These are phyloP conservation scores for Blastobotrys peoriensis DNA, from an alignment of 805 yeast species.

Conservation along the genomic window DNA sequence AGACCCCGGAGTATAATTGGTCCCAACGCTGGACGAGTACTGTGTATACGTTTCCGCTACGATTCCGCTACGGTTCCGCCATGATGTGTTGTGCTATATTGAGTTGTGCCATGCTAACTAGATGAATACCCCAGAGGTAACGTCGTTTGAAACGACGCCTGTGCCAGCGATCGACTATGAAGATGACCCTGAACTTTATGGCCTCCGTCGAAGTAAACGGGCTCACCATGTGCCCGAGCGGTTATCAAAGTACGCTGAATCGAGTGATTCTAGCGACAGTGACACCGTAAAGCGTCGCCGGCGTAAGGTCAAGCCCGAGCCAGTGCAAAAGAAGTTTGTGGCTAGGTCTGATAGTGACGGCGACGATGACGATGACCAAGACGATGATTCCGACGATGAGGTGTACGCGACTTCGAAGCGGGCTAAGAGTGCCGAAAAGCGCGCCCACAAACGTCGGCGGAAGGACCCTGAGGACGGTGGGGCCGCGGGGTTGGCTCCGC, in stretches of 20 bases:
- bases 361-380: constrained; percentile 23
- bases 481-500: constrained; percentile 20
- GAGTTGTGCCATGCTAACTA: too few species aligned
- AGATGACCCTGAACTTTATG: constrained; percentile 36
- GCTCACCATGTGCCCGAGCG: constrained; percentile 29
- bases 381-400: constrained; percentile 25
- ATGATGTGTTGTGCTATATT: too few species aligned
- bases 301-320: constrained; percentile 6
- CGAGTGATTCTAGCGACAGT: constrained; percentile 22
- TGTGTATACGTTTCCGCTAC: too few species aligned
- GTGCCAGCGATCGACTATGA: constrained; percentile 15
- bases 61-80: too few species aligned
- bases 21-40: too few species aligned
- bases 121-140: background rate
- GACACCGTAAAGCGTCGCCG: background rate
- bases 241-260: constrained; percentile 17
- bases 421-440: constrained; percentile 7
- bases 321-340: constrained; percentile 13
- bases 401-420: constrained; percentile 15
- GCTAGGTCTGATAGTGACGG: constrained; percentile 25
- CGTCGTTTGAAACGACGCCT: background rate
- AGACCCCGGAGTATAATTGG: too few species aligned
- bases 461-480: constrained; percentile 21
- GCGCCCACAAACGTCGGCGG: constrained; percentile 7
- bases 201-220: constrained; percentile 37